These are phyloP conservation scores for Pseudogymnoascus sp. DNA, from an alignment of 2,329 filamentous ascomycete species.

Conservation along the genomic window DNA sequence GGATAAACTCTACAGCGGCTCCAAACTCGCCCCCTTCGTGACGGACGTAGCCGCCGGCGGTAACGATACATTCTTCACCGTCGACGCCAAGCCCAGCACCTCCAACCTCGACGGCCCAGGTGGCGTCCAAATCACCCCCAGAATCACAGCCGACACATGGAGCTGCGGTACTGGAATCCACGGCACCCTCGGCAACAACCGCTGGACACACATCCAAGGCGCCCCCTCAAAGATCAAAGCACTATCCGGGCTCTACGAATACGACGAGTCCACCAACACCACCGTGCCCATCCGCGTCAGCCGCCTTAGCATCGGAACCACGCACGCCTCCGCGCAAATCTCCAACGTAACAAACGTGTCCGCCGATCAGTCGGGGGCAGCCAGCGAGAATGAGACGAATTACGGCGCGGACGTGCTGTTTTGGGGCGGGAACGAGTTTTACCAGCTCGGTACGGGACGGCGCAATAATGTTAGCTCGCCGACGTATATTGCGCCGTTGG, in stretches of 20 bases:
- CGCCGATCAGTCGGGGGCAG: constrained; percentile 35
- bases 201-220: constrained; percentile 80
- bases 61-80: constrained; percentile 75
- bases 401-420: constrained; percentile 85
- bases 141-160: constrained; percentile 71
- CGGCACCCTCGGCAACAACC: constrained; percentile 75
- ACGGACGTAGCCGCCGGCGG: constrained; percentile 81
- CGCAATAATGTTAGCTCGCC: constrained; percentile 72
- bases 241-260: constrained; percentile 79
- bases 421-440: constrained; percentile 93
- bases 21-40: constrained; percentile 55
- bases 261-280: constrained; percentile 62
- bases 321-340: constrained; percentile 77
- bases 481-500: constrained; percentile 70
- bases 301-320: constrained; percentile 66
- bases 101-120: constrained; percentile 34
- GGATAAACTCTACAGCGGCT: constrained; percentile 64
- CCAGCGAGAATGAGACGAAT: constrained; percentile 64
- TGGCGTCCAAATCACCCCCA: constrained; percentile 16
- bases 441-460: constrained; percentile 87
- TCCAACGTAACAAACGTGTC: constrained; percentile 67
- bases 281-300: constrained; percentile 72
- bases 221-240: constrained; percentile 73
- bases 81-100: constrained; percentile 55
- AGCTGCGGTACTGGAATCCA: constrained; percentile 79